These are phyloP conservation scores for Corinectria fuckeliana DNA, from an alignment of 2,329 filamentous ascomycete genomes.

Conservation along the genomic window DNA sequence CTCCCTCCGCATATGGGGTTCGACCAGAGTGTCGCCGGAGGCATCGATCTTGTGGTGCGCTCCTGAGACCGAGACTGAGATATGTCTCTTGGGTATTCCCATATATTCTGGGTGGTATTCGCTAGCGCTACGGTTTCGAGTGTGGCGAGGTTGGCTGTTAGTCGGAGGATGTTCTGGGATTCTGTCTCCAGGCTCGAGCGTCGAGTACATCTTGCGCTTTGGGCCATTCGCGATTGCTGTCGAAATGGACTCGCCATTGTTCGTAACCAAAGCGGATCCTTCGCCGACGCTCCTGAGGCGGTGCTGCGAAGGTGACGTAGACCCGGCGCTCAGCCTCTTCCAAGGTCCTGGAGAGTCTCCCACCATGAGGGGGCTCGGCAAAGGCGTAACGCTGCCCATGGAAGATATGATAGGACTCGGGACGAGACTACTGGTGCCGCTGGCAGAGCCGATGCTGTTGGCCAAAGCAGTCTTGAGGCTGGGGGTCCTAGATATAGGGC, in stretches of 20 bases:
- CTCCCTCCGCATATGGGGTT: constrained; percentile 71
- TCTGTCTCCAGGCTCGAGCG: constrained; percentile 41
- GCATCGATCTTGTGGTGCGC: constrained; percentile 54
- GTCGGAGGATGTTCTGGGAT: constrained; percentile 47
- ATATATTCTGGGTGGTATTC: constrained; percentile 82
- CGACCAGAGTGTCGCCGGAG: constrained; percentile 40
- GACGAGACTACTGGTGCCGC: constrained; percentile 69
- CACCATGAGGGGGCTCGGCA: constrained; percentile 76
- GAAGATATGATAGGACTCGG: constrained; percentile 77
- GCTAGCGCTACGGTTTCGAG: constrained; percentile 82
- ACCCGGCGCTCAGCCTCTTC: constrained; percentile 60
- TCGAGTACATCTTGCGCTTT: constrained; percentile 63
- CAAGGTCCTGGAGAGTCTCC: constrained; percentile 71
- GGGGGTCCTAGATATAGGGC: constrained; percentile 63
- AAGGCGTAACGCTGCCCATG: constrained; percentile 78
- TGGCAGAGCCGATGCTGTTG: constrained; percentile 56
- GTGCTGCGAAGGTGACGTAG: constrained; percentile 49
- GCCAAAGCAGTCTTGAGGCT: constrained; percentile 65
- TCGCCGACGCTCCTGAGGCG: constrained; percentile 40
- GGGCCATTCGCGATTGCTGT: constrained; percentile 57
- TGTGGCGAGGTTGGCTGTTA: constrained; percentile 51
- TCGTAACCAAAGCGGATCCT: constrained; percentile 54
- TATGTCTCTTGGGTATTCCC: constrained; percentile 72
- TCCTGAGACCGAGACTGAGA: constrained; percentile 77
- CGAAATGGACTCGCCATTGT: constrained; percentile 59